Evolutionary conservation across 2,329 filamentous ascomycete species (phyloP).

Genomic region (Dactylellina haptotyla): DNA sequence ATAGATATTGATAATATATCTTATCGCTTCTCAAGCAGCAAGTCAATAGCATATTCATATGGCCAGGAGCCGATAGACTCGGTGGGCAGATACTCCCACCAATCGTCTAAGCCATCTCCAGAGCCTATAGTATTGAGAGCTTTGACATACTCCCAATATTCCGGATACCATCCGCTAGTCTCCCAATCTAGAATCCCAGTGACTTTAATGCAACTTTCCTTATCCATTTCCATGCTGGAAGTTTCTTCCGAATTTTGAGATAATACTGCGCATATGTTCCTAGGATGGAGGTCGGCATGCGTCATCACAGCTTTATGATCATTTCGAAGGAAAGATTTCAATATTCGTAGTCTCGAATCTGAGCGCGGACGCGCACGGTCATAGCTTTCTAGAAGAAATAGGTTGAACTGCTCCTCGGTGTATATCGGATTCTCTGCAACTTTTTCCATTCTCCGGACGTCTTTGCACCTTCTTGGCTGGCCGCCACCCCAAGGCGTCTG

Average conservation of each 20-base stretch:
- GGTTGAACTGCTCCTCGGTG: conserved; percentile 49
- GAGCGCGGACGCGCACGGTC: background rate
- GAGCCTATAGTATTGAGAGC: conserved; percentile 15
- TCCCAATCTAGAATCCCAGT: conserved; percentile 66
- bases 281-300: conserved; percentile 64
- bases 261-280: conserved; percentile 62
- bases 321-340: conserved; percentile 15
- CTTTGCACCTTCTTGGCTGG: conserved; percentile 32
- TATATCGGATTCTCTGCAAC: conserved; percentile 4
- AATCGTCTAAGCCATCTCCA: conserved; percentile 14
- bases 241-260: conserved; percentile 1
- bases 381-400: conserved; percentile 23
- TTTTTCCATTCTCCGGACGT: conserved; percentile 21
- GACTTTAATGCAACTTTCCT: conserved; percentile 61
- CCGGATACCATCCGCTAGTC: conserved; percentile 62
- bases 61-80: background rate
- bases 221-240: background rate
- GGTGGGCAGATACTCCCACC: conserved; percentile 28
- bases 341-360: conserved; percentile 12
- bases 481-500: conserved; percentile 37
- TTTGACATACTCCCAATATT: conserved; percentile 64
- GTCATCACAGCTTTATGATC: conserved; percentile 61
- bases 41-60: background rate
- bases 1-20: background rate
- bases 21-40: background rate